phyloP scores from a whole-genome alignment of 495 filamentous ascomycete genomes.

The Pseudoneurospora amorphoporcata region DNA sequence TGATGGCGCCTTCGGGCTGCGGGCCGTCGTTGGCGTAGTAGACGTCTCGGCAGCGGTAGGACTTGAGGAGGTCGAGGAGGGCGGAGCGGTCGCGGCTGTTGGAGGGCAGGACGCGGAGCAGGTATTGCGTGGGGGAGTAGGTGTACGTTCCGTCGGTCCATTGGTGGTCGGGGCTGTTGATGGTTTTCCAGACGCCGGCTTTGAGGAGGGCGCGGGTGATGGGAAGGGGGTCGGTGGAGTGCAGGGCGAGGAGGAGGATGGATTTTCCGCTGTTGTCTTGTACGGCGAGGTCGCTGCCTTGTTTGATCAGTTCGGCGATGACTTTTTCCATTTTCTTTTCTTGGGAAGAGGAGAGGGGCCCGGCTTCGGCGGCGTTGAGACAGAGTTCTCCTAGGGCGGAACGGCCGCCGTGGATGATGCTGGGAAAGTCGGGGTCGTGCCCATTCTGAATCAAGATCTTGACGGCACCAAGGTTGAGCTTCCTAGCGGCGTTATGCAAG shows the following conservation, averaged over 20 bases:
- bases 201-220: slow-evolving; percentile 35
- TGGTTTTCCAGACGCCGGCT: slow-evolving; percentile 35
- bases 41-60: slow-evolving; percentile 34
- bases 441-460: slow-evolving; percentile 32
- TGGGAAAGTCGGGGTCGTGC: slow-evolving; percentile 41
- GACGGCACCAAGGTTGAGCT: slow-evolving; percentile 34
- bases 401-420: slow-evolving; percentile 35
- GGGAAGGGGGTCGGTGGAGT: slow-evolving; percentile 31
- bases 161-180: slow-evolving; percentile 35
- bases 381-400: slow-evolving; percentile 40
- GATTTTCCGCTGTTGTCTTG: slow-evolving; percentile 36
- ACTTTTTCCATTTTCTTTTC: slow-evolving; percentile 40
- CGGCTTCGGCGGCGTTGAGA: slow-evolving; percentile 30
- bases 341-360: slow-evolving; percentile 23
- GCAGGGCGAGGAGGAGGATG: slow-evolving; percentile 32
- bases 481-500: slow-evolving; percentile 37
- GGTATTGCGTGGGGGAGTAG: slow-evolving; percentile 38
- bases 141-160: slow-evolving; percentile 32
- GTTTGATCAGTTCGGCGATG: slow-evolving; percentile 31
- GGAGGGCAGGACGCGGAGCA: slow-evolving; percentile 21
- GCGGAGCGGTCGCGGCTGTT: slow-evolving; percentile 21
- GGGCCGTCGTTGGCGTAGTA: slow-evolving; percentile 37
- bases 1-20: slow-evolving; percentile 34
- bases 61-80: slow-evolving; percentile 29
- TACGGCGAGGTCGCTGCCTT: slow-evolving; percentile 30